Conservation (phyloP, 805 yeast genomes). For the Candida krabiensis region DNA sequence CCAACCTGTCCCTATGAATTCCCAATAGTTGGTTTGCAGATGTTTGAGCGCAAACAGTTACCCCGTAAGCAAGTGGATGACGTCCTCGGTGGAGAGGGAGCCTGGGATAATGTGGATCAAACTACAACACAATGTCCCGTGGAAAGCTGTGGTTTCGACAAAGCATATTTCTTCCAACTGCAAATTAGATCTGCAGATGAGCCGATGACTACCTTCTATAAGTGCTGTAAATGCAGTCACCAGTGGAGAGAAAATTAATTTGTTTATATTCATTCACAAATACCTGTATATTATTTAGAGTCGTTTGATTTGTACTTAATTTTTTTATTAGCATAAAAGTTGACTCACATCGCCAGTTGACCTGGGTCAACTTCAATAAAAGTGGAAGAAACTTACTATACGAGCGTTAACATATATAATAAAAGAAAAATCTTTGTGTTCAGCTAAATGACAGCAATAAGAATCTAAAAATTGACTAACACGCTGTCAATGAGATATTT, state of each 20-base stretch:
- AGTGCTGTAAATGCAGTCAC: conserved; percentile 88
- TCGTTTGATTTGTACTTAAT: no score
- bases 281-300: no score
- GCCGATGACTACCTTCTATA: conserved; percentile 98
- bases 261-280: no score
- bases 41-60: conserved; percentile 81
- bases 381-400: no score
- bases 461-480: no score
- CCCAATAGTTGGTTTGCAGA: conserved; percentile 77
- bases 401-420: no score
- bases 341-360: no score
- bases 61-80: conserved; percentile 92
- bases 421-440: no score
- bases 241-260: conserved; percentile 93
- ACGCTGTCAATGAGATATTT: no score
- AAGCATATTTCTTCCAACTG: conserved; percentile 94
- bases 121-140: conserved; percentile 90
- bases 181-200: conserved; percentile 98
- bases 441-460: no score
- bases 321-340: no score
- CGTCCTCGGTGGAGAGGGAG: conserved; percentile 93
- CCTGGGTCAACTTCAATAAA: no score
- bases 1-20: conserved; percentile 95
- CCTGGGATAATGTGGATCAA: conserved; percentile 99
- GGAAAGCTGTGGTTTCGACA: conserved; percentile 80